Evolutionary conservation across 192 early-diverging fungal species (phyloP).

Genomic region (Rhizoclosmatium globosum): DNA sequence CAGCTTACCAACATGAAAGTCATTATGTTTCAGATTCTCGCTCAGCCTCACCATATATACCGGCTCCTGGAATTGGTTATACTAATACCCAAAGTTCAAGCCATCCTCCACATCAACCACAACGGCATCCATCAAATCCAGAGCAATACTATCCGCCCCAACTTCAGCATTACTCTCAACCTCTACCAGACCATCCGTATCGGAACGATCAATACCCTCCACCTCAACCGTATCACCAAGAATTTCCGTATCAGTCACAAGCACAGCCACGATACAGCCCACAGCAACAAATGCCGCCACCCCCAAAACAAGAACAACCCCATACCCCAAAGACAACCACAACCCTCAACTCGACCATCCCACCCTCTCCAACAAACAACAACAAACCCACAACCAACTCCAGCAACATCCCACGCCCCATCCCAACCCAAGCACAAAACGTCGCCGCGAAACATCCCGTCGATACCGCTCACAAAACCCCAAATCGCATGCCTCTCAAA

Average conservation of each 20-base stretch:
- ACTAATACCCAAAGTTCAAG: neutral
- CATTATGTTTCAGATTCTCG: neutral
- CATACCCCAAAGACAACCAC: neutral
- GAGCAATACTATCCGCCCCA: neutral
- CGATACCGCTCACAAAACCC: slow-evolving; percentile 18
- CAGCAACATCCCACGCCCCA: neutral
- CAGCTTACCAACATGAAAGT: neutral
- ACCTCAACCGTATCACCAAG: neutral
- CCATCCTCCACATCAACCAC: neutral
- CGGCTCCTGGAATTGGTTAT: neutral
- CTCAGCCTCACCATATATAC: neutral
- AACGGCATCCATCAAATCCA: neutral
- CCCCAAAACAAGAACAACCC: neutral
- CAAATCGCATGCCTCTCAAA: slow-evolving; percentile 13
- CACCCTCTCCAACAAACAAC: neutral
- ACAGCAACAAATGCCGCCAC: neutral
- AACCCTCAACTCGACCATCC: neutral
- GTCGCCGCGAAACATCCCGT: slow-evolving; percentile 10
- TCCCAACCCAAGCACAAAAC: neutral
- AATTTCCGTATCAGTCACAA: neutral
- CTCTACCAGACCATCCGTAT: neutral
- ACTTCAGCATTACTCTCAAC: neutral
- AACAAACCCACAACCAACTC: neutral
- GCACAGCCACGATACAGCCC: neutral
- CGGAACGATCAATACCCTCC: neutral